Evolutionary conservation across 108 stramenopile species (phyloP).

Genomic region (Cyclotella baltica): DNA sequence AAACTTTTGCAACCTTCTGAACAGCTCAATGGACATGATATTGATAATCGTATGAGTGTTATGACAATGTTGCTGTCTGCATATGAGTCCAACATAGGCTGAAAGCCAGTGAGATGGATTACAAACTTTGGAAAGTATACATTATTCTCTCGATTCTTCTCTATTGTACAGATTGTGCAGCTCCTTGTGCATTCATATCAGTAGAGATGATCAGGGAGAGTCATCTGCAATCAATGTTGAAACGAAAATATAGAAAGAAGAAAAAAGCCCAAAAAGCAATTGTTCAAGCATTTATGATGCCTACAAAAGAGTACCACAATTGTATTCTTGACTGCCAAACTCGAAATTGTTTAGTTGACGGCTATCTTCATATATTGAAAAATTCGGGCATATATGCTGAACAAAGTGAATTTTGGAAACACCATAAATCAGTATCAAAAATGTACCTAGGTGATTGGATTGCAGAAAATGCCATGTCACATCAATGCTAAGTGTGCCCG

Average conservation of each 20-base stretch:
- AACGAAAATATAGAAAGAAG: not conserved
- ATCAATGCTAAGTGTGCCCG: too few species aligned
- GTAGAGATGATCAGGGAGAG: not conserved
- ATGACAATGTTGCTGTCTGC: not conserved
- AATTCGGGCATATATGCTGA: too few species aligned
- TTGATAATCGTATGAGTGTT: not conserved
- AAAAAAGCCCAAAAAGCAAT: not conserved
- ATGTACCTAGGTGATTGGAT: too few species aligned
- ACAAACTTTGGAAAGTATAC: not conserved
- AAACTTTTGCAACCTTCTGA: too few species aligned
- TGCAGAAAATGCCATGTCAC: too few species aligned
- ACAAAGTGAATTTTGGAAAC: too few species aligned
- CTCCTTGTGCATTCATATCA: too few species aligned
- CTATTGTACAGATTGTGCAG: not conserved
- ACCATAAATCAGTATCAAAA: too few species aligned
- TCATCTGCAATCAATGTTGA: not conserved
- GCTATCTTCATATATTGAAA: too few species aligned
- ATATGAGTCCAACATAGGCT: not conserved
- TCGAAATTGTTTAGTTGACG: too few species aligned
- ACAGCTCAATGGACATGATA: not conserved
- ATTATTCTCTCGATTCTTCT: not conserved
- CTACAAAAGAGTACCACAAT: not conserved
- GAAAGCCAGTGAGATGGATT: not conserved
- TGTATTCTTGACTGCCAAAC: too few species aligned
- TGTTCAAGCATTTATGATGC: not conserved